Evolutionary conservation across 2,329 filamentous ascomycete genomes (phyloP).

Genomic region (Penicillium sp.): DNA sequence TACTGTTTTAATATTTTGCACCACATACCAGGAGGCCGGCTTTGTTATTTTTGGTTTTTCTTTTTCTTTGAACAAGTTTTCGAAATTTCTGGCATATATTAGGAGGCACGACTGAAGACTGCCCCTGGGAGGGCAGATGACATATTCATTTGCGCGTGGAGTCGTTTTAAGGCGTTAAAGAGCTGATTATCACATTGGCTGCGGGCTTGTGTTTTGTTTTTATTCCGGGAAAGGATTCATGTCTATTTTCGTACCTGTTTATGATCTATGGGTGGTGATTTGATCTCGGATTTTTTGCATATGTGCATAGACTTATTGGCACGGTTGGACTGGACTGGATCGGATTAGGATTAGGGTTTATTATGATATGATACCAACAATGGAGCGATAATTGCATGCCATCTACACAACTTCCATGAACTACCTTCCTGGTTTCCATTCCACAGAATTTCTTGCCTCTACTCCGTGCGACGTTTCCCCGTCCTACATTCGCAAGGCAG

Average conservation of each 20-base stretch:
- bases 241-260: conserved; percentile 4
- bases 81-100: conserved; percentile 17
- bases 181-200: background rate
- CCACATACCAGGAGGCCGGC: conserved; percentile 13
- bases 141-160: conserved; percentile 4
- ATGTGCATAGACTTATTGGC: conserved; percentile 15
- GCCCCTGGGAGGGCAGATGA: conserved; percentile 20
- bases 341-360: conserved; percentile 9
- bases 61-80: conserved; percentile 7
- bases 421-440: background rate
- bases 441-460: background rate
- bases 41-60: conserved; percentile 5
- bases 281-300: conserved; percentile 15
- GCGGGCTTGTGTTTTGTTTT: background rate
- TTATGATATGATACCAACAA: conserved; percentile 27
- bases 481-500: conserved; percentile 10
- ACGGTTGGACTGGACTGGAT: conserved; percentile 17
- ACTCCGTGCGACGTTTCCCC: conserved; percentile 15
- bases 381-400: conserved; percentile 12
- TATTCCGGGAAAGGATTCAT: conserved; percentile 5
- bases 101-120: conserved; percentile 20
- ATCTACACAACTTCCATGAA: background rate
- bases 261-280: conserved; percentile 16
- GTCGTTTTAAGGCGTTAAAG: conserved; percentile 12
- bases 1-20: conserved; percentile 26